Evolutionary conservation across 1,139 yeast species (phyloP).

Genomic region (Pichia kudriavzevii): DNA sequence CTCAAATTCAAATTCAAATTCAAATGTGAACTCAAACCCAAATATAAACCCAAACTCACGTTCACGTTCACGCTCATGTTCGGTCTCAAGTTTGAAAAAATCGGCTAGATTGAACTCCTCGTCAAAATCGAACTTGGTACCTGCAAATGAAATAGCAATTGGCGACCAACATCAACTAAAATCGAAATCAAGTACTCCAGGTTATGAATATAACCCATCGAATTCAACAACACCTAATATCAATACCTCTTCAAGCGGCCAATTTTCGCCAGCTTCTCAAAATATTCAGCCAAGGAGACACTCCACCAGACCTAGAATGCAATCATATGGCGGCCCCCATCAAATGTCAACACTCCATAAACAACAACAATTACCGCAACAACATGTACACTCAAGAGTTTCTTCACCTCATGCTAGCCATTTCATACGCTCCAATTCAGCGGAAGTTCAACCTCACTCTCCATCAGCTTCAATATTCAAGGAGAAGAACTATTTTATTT

Average conservation of each 20-base stretch:
- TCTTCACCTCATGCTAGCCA: background rate
- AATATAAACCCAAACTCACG: too few relatives aligned
- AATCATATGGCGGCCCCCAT: constrained; percentile 6
- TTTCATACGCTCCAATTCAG: constrained; percentile 4
- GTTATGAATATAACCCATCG: constrained; percentile 10
- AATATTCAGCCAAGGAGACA: constrained; percentile 5
- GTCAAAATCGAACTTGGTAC: too few relatives aligned
- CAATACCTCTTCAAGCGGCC: background rate
- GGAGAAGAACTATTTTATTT: constrained; percentile 11
- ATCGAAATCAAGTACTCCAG: background rate
- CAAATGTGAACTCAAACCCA: too few relatives aligned
- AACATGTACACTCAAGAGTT: constrained; percentile 1
- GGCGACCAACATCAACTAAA: background rate
- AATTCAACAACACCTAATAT: background rate
- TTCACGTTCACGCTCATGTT: too few relatives aligned
- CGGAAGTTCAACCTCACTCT: background rate
- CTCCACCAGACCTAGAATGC: constrained; percentile 4
- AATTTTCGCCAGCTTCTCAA: too few relatives aligned
- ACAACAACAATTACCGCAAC: too few relatives aligned
- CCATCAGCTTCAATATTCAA: constrained; percentile 7
- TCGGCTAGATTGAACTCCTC: too few relatives aligned
- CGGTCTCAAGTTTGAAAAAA: too few relatives aligned
- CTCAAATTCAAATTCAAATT: too few relatives aligned
- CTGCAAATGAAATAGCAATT: too few relatives aligned
- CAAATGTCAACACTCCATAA: too few relatives aligned